These are phyloP conservation scores for Acrocalymma vagum DNA, from an alignment of 2,329 filamentous ascomycete species.

Conservation along the genomic window DNA sequence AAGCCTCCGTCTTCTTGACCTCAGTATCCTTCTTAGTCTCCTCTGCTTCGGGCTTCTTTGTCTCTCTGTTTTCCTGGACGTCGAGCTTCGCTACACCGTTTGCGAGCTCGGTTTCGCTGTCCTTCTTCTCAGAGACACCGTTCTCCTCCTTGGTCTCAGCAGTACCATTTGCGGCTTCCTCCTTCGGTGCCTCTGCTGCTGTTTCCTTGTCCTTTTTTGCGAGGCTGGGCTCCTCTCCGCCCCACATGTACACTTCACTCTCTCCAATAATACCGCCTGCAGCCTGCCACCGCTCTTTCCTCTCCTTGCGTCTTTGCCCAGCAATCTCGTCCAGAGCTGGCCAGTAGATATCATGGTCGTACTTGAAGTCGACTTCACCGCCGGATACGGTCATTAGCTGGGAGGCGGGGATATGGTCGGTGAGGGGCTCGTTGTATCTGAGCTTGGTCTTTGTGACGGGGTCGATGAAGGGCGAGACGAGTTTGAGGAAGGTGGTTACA, in stretches of 20 bases:
- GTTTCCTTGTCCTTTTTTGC: conserved; percentile 2
- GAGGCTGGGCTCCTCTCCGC: conserved; percentile 58
- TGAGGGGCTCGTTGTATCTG: conserved; percentile 95
- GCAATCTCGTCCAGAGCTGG: conserved; percentile 80
- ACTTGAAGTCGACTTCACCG: conserved; percentile 87
- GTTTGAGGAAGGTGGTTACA: conserved; percentile 92
- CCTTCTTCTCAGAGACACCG: conserved; percentile 8
- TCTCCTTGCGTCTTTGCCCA: conserved; percentile 69
- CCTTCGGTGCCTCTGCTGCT: not conserved
- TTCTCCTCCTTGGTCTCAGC: conserved; percentile 5
- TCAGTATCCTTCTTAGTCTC: conserved; percentile 4
- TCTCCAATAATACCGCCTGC: conserved; percentile 86
- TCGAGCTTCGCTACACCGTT: conserved; percentile 32
- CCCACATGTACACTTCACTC: conserved; percentile 85
- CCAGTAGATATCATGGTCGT: conserved; percentile 91
- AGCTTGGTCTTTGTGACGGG: conserved; percentile 92
- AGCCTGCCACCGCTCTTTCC: conserved; percentile 76
- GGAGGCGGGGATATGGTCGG: conserved; percentile 78
- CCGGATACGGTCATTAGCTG: conserved; percentile 84
- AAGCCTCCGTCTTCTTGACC: conserved; percentile 6
- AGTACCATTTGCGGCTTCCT: too few relatives aligned
- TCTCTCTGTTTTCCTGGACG: conserved; percentile 28
- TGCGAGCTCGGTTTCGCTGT: conserved; percentile 19
- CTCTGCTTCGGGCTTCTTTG: conserved; percentile 18
- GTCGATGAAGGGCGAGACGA: conserved; percentile 96